These are phyloP conservation scores for Lentinus brumalis DNA, from an alignment of 768 basidiomycete genomes.

Conservation along the genomic window DNA sequence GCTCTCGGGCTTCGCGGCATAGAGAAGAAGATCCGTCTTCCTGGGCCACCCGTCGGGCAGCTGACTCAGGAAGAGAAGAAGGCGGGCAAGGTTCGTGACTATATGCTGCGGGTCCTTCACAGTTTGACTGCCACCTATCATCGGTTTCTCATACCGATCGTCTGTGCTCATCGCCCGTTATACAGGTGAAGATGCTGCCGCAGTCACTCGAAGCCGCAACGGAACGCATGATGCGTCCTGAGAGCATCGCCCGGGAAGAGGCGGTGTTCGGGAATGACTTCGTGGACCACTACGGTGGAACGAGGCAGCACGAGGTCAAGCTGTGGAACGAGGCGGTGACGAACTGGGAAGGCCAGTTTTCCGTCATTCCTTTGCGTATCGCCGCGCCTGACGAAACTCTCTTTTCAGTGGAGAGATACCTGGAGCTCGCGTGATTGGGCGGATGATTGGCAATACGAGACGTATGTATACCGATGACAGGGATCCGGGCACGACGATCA, in stretches of 20 bases:
- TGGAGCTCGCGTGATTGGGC: constrained; percentile 66
- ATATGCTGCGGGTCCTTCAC: not conserved
- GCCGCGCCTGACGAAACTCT: not conserved
- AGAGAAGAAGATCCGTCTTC: constrained; percentile 67
- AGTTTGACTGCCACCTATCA: not conserved
- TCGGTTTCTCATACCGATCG: not conserved
- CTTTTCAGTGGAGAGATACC: constrained; percentile 73
- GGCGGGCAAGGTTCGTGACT: constrained; percentile 50
- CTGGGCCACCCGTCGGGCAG: constrained; percentile 69
- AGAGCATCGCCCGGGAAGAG: constrained; percentile 79
- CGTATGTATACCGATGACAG: not conserved
- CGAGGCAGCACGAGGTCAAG: constrained; percentile 88
- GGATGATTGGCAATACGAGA: not conserved
- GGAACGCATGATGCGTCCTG: constrained; percentile 71
- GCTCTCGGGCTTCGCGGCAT: constrained; percentile 87
- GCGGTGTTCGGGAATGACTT: constrained; percentile 82
- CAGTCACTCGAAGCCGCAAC: constrained; percentile 81
- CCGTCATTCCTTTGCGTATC: not conserved
- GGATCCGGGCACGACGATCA: not conserved
- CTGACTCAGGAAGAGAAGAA: constrained; percentile 57
- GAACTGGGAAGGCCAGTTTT: constrained; percentile 82
- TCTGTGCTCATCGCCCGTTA: constrained; percentile 1
- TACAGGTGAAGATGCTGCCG: constrained; percentile 73
- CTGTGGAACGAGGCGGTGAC: constrained; percentile 90
- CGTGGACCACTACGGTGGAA: constrained; percentile 94